Evolutionary conservation across 1,139 yeast genomes (phyloP), one percentile per base, ranked within the genome.

Genomic region (Scheffersomyces cryptocercus): DNA sequence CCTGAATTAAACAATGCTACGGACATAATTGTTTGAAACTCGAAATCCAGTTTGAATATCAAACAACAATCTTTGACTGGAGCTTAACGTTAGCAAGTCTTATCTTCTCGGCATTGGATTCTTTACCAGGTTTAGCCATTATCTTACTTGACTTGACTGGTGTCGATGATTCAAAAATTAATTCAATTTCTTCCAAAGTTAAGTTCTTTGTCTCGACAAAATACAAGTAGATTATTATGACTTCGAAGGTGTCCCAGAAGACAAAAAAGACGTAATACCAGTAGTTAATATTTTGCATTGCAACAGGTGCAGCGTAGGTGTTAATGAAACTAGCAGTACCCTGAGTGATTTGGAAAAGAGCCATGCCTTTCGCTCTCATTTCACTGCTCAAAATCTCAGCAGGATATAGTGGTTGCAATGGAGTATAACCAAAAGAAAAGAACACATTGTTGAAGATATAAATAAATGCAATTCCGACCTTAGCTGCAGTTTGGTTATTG

Each of bases 201-300:
- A 56, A 55, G 5, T 61, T 59, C 36, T 58, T 58, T 10, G 68
- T 63, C 42, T 62, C 68, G 11, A 61, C 58, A 46, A 60, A 63
- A 53, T 54, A 52, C 50, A 62, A 61, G 50, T 56, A 62, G 36
- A 62, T 54, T 10, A 62, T 37, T 2, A 30, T 13, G 10, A 51
- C 47, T 38, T 55, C 56, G 16, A 55, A 43, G 2, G 50, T 15
- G 43, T 56, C 58, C 58, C 58, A 56, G 30, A 55, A 49, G 5
- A 49, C 58, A 36, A 41, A 58, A 40, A 58, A 54, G 8, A 55
- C 58, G 39, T 54, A 58, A 36, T 51, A 56, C 58, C 59, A 56
- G 35, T 52, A 53, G 2, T 44, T 44, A 35, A 56, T 58, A 35
- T 53, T 56, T 34, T 53, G 40, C 60, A 58, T 56, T 13, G 60